These are phyloP conservation scores for Pseudogymnoascus sp. DNA, from an alignment of 2,329 filamentous ascomycete genomes.

Conservation along the genomic window DNA sequence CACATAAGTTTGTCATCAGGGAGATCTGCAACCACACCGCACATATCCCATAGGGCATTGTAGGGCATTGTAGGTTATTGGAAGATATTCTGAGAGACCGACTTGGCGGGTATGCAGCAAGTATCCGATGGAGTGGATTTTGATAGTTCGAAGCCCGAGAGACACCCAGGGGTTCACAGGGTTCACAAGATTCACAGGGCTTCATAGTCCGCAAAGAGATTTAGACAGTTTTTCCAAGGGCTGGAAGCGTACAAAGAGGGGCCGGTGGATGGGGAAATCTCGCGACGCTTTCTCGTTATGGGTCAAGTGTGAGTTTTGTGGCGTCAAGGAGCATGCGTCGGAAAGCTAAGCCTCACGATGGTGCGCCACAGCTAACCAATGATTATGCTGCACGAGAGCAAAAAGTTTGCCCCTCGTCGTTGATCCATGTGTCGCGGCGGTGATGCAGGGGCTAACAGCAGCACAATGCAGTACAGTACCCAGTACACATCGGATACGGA, in stretches of 20 bases:
- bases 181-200: constrained; percentile 1
- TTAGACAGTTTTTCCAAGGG: neutral
- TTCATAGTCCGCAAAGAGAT: neutral
- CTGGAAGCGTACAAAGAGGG: constrained; percentile 1
- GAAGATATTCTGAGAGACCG: constrained; percentile 7
- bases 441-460: neutral
- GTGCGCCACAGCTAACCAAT: constrained; percentile 5
- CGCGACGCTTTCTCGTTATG: constrained; percentile 2
- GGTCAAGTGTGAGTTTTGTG: neutral
- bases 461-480: too few relatives aligned
- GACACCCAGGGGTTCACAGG: constrained; percentile 3
- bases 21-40: constrained; percentile 2
- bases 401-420: constrained; percentile 1
- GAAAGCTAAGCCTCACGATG: constrained; percentile 2
- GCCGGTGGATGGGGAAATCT: neutral
- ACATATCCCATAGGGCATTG: neutral
- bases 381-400: constrained; percentile 2
- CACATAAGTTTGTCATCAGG: constrained; percentile 8
- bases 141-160: neutral
- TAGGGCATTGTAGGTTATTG: neutral
- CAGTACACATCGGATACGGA: neutral
- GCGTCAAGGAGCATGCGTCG: constrained; percentile 7
- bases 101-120: constrained; percentile 8
- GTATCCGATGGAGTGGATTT: constrained; percentile 6
- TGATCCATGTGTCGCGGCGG: constrained; percentile 5